Base-by-base conservation (phyloP, 192 early-diverging fungal genomes). In the Entrophospora sp. region DNA sequence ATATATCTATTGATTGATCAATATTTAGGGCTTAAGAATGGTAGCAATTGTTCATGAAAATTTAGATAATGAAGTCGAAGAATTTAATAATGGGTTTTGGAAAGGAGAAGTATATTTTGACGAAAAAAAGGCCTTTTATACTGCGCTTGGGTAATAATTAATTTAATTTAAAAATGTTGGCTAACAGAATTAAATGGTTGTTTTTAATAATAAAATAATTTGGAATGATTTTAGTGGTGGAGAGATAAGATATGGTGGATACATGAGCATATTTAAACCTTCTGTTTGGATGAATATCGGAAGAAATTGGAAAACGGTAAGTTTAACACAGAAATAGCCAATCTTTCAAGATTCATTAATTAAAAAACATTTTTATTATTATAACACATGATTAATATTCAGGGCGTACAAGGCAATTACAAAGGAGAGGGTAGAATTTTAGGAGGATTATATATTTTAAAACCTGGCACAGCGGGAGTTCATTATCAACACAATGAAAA, bases 41-140 rank as follows among this genome's bases (percentile, higher is more conserved):
- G 65, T 80, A 14, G 71, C 76, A 28, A 63, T 80, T 30, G 70
- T 77, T 22, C 79, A 78, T 51, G 79, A 80, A 38, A 70, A 65
- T 32, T 59, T 70, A 5, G 76, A 77, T 7, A 34, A 64, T 6
- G 74, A 76, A 25, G 66, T 64, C 30, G 44, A 73, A 31, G 68
- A 66, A n/a, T 80, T 80, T 48, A 66, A 77, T 35, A 46, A 72
- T 12, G 69, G 68, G 25, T 80, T 68, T 45, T 80, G 79, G 79
- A 67, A 74, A 16, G 76, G 79, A 0, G 35, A 68, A 16, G 59
- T 80, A 2, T 78, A 73, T 52, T 65, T 69, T 40, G 79, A 80
- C 55, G 42, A 71, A 16, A 51, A 71, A 8, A 73, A 75, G 18
- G 66, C 31, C 9, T 80, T 80, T 43, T 75, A 74, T 69, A 68